These are phyloP conservation scores for Tripterygium wilfordii DNA, from an alignment of 177 flowering plant species.

Conservation along the genomic window DNA sequence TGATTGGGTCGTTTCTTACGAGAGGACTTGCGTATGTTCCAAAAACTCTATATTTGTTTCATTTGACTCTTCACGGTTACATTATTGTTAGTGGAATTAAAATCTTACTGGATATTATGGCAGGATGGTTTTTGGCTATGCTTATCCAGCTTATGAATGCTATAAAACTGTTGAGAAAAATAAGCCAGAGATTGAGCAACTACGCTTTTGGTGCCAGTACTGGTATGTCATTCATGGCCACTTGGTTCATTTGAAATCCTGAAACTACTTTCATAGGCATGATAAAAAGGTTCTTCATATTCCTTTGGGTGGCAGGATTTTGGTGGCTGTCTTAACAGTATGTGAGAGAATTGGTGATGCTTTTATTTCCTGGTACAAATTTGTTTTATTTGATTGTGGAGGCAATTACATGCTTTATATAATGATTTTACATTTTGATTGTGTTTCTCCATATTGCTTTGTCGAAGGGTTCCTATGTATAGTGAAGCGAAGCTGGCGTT, in stretches of 20 bases:
- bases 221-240: conserved; percentile 43
- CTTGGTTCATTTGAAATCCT: neutral
- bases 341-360: conserved; percentile 81
- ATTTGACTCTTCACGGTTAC: neutral
- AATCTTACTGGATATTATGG: conserved; percentile 10
- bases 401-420: neutral
- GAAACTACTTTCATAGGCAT: neutral
- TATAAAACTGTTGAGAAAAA: conserved; percentile 85
- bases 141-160: conserved; percentile 96
- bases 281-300: neutral
- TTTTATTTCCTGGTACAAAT: conserved; percentile 77
- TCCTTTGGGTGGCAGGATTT: conserved; percentile 53
- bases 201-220: conserved; percentile 98
- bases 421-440: conserved; percentile 1
- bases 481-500: conserved; percentile 92
- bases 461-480: conserved; percentile 95
- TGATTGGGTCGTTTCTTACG: conserved; percentile 80
- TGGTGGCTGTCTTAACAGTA: conserved; percentile 81
- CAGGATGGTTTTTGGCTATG: conserved; percentile 94
- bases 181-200: conserved; percentile 88
- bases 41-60: neutral
- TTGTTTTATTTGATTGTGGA: neutral
- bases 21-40: conserved; percentile 78
- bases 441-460: conserved; percentile 10
- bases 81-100: neutral